Evolutionary conservation across 352 stramenopile species (phyloP).

Genomic region (Globisporangium spinosum): DNA sequence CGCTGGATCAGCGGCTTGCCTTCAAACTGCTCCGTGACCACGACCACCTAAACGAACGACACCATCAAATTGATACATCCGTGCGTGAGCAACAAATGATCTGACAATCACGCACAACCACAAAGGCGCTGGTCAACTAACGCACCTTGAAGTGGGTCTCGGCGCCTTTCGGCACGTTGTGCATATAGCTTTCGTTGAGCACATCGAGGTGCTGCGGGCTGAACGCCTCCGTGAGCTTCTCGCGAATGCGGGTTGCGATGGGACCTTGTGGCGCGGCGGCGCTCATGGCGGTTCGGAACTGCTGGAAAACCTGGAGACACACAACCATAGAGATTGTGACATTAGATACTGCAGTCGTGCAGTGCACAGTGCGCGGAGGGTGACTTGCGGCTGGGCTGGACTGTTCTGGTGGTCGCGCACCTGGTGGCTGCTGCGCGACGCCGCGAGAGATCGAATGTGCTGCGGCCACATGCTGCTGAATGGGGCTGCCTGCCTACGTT

Average conservation of each 20-base stretch:
- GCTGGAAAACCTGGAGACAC: slow-evolving; percentile 9
- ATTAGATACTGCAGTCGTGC: background rate
- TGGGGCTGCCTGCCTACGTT: background rate
- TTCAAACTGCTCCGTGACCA: slow-evolving; percentile 90
- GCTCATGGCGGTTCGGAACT: slow-evolving; percentile 28
- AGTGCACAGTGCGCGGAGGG: background rate
- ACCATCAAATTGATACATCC: background rate
- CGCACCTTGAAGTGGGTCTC: slow-evolving; percentile 95
- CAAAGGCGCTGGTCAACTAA: too few species aligned
- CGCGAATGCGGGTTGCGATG: slow-evolving; percentile 55
- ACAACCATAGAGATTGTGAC: background rate
- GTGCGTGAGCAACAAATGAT: background rate
- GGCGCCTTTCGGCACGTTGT: slow-evolving; percentile 91
- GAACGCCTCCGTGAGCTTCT: slow-evolving; percentile 65
- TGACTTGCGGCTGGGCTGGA: background rate
- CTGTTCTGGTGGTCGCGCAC: background rate
- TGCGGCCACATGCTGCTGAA: slow-evolving; percentile 3
- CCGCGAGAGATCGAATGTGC: slow-evolving; percentile 17
- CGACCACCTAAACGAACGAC: slow-evolving; percentile 59
- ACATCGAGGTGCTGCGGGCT: slow-evolving; percentile 77
- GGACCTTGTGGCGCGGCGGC: slow-evolving; percentile 27
- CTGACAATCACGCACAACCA: background rate
- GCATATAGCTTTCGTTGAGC: slow-evolving; percentile 94
- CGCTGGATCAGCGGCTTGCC: slow-evolving; percentile 83
- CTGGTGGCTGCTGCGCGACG: slow-evolving; percentile 3